Percentiles rank a stretch among this genome's conserved stretches.
Conservation (phyloP, 306 rosid genomes). For the Senna tora region DNA sequence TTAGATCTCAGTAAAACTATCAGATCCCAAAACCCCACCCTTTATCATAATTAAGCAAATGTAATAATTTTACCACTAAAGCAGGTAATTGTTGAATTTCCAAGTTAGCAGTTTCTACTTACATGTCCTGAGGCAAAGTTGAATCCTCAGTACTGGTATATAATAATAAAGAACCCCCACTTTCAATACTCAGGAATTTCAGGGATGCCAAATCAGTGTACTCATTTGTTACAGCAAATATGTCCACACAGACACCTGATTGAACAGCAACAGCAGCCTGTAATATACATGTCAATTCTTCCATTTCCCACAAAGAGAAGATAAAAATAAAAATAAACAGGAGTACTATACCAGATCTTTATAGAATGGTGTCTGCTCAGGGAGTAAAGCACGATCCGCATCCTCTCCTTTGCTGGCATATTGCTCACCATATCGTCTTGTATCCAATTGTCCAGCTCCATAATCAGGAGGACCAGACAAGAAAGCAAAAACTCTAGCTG, state of each 20-base stretch:
- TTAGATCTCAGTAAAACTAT: background rate
- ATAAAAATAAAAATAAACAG: slow-evolving; percentile 20
- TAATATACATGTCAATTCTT: slow-evolving; percentile 52
- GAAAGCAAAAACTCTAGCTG: slow-evolving; percentile 96
- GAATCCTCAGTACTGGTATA: slow-evolving; percentile 89
- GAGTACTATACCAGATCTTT: slow-evolving; percentile 74
- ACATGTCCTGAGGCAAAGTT: slow-evolving; percentile 98
- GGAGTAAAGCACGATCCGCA: slow-evolving; percentile 95
- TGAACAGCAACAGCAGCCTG: slow-evolving; percentile 98
- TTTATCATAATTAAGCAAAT: slow-evolving; percentile 35
- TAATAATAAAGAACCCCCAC: slow-evolving; percentile 87
- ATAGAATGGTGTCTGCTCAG: slow-evolving; percentile 96
- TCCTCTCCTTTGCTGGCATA: slow-evolving; percentile 99
- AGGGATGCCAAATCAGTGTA: slow-evolving; percentile 95
- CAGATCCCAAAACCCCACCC: slow-evolving; percentile 1
- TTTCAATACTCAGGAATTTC: slow-evolving; percentile 86
- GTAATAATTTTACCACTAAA: slow-evolving; percentile 35
- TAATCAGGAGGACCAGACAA: slow-evolving; percentile 95
- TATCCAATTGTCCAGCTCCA: slow-evolving; percentile 95
- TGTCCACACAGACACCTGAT: slow-evolving; percentile 96
- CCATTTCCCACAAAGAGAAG: slow-evolving; percentile 35
- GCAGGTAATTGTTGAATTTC: slow-evolving; percentile 19
- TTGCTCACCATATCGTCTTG: slow-evolving; percentile 93
- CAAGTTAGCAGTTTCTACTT: slow-evolving; percentile 41
- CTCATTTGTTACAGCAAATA: slow-evolving; percentile 96